phyloP scores from a whole-genome alignment of 78 protist species.

The Dictyostelium brefeldianum region DNA sequence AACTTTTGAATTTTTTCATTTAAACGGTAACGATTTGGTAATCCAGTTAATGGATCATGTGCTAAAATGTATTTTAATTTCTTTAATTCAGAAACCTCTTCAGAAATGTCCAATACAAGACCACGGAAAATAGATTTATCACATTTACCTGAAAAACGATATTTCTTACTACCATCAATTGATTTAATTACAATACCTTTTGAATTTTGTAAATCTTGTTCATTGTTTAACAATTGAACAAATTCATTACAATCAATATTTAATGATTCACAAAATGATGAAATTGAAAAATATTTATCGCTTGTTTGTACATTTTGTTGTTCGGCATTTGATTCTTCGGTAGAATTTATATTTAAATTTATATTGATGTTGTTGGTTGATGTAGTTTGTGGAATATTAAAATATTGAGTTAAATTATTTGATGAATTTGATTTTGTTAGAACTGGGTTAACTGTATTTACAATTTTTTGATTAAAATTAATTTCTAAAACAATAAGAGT shows the following conservation, averaged over 20 bases:
- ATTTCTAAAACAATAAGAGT: constrained; percentile 53
- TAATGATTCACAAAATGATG: constrained; percentile 42
- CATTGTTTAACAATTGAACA: background rate
- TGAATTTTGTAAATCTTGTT: background rate
- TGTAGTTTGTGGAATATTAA: background rate
- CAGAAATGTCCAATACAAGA: constrained; percentile 34
- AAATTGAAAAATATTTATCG: background rate
- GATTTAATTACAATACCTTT: constrained; percentile 42
- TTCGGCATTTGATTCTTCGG: constrained; percentile 6
- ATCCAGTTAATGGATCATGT: constrained; percentile 65
- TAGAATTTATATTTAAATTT: constrained; percentile 1
- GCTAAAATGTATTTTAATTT: constrained; percentile 39
- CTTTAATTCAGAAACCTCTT: constrained; percentile 45
- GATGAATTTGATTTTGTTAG: background rate
- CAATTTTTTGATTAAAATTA: constrained; percentile 6
- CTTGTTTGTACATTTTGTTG: background rate
- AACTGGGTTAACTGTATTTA: constrained; percentile 39
- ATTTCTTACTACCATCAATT: background rate
- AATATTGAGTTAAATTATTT: background rate
- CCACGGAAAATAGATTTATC: constrained; percentile 35
- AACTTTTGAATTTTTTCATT: constrained; percentile 67
- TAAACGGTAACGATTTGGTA: constrained; percentile 50
- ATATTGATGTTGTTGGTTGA: background rate
- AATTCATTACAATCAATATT: background rate
- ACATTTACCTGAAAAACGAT: constrained; percentile 47